Evolutionary conservation across 441 rosid species (phyloP), one percentile per base, ranked within the genome.

Genomic region (Raphanus hybrid): DNA sequence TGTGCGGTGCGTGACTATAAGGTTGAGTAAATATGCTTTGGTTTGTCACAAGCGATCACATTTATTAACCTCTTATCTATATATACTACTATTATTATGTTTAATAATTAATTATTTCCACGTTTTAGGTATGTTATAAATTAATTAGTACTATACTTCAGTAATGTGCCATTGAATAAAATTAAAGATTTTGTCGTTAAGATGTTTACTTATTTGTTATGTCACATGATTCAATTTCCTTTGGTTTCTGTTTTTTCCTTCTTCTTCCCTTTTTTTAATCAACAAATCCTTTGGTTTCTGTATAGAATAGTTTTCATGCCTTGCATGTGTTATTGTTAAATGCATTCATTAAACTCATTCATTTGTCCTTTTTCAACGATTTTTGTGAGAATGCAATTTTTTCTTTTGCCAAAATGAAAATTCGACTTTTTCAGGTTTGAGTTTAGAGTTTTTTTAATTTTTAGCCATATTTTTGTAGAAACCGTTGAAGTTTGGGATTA

Each of bases 1-100:
- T 69, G 16, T 27, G 71, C 57, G 48, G 69, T 71, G n/a, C 26
- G 26, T 23, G 26, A 23, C 26, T 23, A 23, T 23, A 23, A 78
- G 81, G 74, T 68, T 68, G 70, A 73, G 70, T 73, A 67, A 54
- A 69, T 79, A 55, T 69, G 75, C 60, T 9, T 78, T 73, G 82
- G 66, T 78, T 54, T 54, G 75, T 78, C 74, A 62, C 75, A 68
- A 69, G 75, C 16, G 54, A 78, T 69, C 78, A 26, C 75, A 78
- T 78, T 78, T 69, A 74, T 41, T 69, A 79, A 73, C 78, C 55
- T 0, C 43, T 39, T 39, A 39, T 9, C 11, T 8, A 39, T 23
- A 23, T 23, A 23, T 23, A 23, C 26, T 23, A 23, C 26, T 23
- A n/a, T n/a, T n/a, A n/a, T n/a, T 23, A 23, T 23, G 26, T 23